These are phyloP conservation scores for Gossypium gossypioides DNA, from an alignment of 441 rosid genomes.

Conservation along the genomic window DNA sequence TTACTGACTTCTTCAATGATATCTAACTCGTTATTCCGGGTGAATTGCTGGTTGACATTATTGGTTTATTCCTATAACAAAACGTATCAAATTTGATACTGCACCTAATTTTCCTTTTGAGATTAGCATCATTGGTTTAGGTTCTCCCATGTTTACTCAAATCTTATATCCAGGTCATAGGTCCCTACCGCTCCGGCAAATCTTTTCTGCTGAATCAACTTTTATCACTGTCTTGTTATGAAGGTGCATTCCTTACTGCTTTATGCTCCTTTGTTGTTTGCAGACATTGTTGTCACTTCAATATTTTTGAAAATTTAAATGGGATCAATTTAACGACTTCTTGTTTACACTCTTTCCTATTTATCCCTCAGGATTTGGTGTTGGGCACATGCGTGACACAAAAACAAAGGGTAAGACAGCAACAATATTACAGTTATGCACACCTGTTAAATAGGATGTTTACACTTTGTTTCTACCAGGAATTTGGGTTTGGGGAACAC, in stretches of 20 bases:
- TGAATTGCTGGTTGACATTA: not conserved
- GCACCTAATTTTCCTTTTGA: not conserved
- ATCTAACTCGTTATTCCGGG: not conserved
- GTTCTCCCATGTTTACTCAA: constrained; percentile 9
- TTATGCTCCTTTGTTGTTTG: not conserved
- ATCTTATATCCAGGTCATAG: constrained; percentile 63
- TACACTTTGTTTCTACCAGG: constrained; percentile 38
- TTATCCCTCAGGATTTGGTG: constrained; percentile 73
- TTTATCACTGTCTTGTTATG: constrained; percentile 91
- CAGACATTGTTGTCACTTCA: not conserved
- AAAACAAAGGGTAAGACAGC: constrained; percentile 76
- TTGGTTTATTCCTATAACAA: not conserved
- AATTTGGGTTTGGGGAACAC: constrained; percentile 98
- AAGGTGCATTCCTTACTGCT: constrained; percentile 46
- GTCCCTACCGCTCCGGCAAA: constrained; percentile 97
- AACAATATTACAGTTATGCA: not conserved
- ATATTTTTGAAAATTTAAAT: not conserved
- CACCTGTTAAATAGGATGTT: constrained; percentile 10
- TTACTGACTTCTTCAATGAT: not conserved
- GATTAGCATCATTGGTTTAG: not conserved
- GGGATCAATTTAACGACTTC: constrained; percentile 5
- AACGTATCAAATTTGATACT: not conserved
- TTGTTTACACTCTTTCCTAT: constrained; percentile 10
- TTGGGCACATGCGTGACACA: constrained; percentile 99
- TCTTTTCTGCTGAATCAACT: constrained; percentile 96